A percentile compares a stretch with the other conserved stretches of the same genome.
These are phyloP conservation scores for Sporormia fimetaria DNA, from an alignment of 495 filamentous ascomycete genomes.

Conservation along the genomic window DNA sequence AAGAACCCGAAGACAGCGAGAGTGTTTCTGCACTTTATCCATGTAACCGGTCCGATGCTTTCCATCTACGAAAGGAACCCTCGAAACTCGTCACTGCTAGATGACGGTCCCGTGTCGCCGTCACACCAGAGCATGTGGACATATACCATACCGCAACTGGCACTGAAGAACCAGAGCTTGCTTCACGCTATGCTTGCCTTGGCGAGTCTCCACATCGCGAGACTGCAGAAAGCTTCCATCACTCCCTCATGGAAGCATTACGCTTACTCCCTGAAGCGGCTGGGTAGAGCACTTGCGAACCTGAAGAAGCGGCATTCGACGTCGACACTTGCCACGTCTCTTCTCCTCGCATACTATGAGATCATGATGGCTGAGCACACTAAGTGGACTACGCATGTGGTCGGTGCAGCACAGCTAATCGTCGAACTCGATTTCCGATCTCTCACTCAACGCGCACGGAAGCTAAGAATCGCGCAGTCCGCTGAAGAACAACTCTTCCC, in stretches of 20 bases:
- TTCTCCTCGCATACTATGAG: constrained; percentile 88
- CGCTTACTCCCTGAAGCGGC: constrained; percentile 65
- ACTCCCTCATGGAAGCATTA: constrained; percentile 87
- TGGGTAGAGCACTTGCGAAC: constrained; percentile 63
- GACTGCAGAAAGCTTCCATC: constrained; percentile 56
- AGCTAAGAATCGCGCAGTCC: constrained; percentile 39
- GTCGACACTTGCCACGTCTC: constrained; percentile 73
- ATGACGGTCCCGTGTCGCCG: constrained; percentile 52
- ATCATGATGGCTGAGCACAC: constrained; percentile 88
- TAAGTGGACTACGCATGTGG: constrained; percentile 89
- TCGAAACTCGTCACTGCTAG: constrained; percentile 61
- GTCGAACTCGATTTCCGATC: constrained; percentile 68
- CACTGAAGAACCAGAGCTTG: constrained; percentile 71
- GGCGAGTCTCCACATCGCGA: constrained; percentile 78
- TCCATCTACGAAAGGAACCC: constrained; percentile 82
- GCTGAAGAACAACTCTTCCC: constrained; percentile 25
- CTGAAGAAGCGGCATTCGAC: constrained; percentile 60
- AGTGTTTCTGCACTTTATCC: constrained; percentile 87
- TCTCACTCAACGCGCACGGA: constrained; percentile 58
- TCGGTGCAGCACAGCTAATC: constrained; percentile 71
- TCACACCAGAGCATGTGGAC: constrained; percentile 75
- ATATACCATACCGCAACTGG: constrained; percentile 73
- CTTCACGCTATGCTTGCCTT: constrained; percentile 88
- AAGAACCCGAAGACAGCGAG: constrained; percentile 72
- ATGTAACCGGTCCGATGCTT: constrained; percentile 74